phyloP scores from a whole-genome alignment of 176 grass and related monocot genomes.

The Aegilops speltoides region DNA sequence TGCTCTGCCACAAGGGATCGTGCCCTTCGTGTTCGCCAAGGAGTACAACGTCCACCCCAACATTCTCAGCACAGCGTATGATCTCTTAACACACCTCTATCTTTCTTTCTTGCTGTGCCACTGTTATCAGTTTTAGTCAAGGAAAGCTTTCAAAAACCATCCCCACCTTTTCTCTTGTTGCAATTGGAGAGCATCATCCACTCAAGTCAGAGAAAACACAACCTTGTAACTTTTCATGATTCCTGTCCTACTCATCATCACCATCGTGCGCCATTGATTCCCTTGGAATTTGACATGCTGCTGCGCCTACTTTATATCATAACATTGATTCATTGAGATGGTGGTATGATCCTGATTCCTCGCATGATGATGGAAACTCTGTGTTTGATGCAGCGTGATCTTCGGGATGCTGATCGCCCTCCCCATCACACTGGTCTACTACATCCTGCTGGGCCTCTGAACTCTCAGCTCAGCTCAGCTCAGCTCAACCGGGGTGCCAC shows the following conservation, averaged over 20 bases:
- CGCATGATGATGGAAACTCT: neutral
- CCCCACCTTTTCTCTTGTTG: neutral
- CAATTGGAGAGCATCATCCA: neutral
- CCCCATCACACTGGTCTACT: conserved; percentile 88
- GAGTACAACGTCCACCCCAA: conserved; percentile 89
- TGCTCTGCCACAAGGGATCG: conserved; percentile 85
- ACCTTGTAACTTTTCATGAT: conserved; percentile 8
- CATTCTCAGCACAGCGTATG: conserved; percentile 83
- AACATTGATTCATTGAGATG: neutral
- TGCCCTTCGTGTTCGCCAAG: conserved; percentile 90
- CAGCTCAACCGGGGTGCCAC: neutral
- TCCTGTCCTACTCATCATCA: neutral
- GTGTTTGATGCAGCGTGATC: conserved; percentile 61
- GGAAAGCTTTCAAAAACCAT: neutral
- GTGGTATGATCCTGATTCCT: neutral
- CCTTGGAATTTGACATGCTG: neutral
- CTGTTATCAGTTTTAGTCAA: neutral
- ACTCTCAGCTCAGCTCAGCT: neutral
- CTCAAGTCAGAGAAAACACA: neutral
- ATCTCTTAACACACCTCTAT: neutral
- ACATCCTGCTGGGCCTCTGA: conserved; percentile 81
- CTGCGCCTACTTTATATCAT: neutral
- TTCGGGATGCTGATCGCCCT: conserved; percentile 87
- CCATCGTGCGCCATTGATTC: neutral
- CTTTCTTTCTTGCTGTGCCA: neutral